phyloP scores from a whole-genome alignment of 75 land plant genomes.

The Sequoiadendron giganteum region DNA sequence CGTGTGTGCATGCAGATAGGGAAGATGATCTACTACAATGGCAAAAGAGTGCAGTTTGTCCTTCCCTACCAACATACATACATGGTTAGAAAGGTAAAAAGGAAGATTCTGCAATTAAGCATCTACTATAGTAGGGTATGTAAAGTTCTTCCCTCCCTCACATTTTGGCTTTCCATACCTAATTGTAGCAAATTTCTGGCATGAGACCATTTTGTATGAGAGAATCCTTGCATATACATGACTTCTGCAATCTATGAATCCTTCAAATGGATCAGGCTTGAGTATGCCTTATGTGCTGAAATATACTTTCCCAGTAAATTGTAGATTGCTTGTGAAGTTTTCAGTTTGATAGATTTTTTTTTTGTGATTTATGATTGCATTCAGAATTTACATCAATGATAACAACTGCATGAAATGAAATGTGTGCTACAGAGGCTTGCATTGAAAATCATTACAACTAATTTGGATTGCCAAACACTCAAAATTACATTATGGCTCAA shows the following conservation, averaged over 20 bases:
- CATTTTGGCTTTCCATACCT: not conserved
- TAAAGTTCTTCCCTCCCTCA: not conserved
- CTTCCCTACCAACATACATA: not conserved
- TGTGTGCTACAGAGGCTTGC: too few relatives aligned
- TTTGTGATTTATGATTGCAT: too few relatives aligned
- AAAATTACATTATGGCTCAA: too few relatives aligned
- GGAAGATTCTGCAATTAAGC: not conserved
- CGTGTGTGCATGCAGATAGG: not conserved
- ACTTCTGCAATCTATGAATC: not conserved
- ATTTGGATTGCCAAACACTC: too few relatives aligned
- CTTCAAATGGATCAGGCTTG: not conserved
- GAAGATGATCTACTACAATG: not conserved
- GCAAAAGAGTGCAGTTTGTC: not conserved
- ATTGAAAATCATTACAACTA: too few relatives aligned
- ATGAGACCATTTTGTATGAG: not conserved
- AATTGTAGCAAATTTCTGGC: not conserved
- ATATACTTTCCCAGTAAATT: too few relatives aligned
- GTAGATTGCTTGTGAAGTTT: too few relatives aligned
- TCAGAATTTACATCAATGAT: too few relatives aligned
- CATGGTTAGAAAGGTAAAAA: not conserved
- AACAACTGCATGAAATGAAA: too few relatives aligned
- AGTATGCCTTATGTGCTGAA: not conserved
- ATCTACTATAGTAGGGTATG: not conserved
- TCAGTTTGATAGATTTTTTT: too few relatives aligned
- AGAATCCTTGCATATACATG: not conserved